phyloP scores from a whole-genome alignment of 2,329 filamentous ascomycete species.

The Fusarium virguliforme region DNA sequence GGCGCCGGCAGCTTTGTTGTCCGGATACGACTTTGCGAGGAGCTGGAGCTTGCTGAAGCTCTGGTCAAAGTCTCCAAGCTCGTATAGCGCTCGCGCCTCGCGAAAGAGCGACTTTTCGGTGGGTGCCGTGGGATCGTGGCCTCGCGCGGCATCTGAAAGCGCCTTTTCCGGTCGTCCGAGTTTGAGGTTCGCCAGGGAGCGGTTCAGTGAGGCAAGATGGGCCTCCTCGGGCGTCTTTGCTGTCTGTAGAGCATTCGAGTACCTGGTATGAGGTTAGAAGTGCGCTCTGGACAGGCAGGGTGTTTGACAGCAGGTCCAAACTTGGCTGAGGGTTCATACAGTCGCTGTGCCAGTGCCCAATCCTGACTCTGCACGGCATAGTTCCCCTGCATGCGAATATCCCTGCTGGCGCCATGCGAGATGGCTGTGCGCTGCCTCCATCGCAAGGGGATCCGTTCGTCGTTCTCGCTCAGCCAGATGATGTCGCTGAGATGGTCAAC shows the following conservation, averaged over 20 bases:
- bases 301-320: neutral
- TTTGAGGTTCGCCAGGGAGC: conserved; percentile 55
- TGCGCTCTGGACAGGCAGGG: rapidly evolving
- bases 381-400: conserved; percentile 56
- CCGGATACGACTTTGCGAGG: conserved; percentile 55
- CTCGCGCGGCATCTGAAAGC: conserved; percentile 51
- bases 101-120: conserved; percentile 64
- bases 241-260: conserved; percentile 7
- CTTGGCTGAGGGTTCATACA: conserved; percentile 51
- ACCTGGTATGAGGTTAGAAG: conserved; percentile 11
- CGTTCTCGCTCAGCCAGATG: conserved; percentile 54
- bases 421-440: conserved; percentile 52
- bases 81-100: conserved; percentile 63
- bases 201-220: conserved; percentile 56
- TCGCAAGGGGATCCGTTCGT: conserved; percentile 59
- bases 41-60: conserved; percentile 56
- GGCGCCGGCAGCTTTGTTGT: conserved; percentile 52
- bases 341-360: conserved; percentile 52
- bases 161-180: conserved; percentile 52
- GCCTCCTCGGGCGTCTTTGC: conserved; percentile 51
- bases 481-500: conserved; percentile 70
- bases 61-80: conserved; percentile 57
- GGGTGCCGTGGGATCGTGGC: conserved; percentile 22
- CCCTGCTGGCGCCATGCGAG: neutral
- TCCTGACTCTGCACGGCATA: conserved; percentile 44